Evolutionary conservation across 345 rosid species (phyloP).

Genomic region (Lumnitzera racemosa): DNA sequence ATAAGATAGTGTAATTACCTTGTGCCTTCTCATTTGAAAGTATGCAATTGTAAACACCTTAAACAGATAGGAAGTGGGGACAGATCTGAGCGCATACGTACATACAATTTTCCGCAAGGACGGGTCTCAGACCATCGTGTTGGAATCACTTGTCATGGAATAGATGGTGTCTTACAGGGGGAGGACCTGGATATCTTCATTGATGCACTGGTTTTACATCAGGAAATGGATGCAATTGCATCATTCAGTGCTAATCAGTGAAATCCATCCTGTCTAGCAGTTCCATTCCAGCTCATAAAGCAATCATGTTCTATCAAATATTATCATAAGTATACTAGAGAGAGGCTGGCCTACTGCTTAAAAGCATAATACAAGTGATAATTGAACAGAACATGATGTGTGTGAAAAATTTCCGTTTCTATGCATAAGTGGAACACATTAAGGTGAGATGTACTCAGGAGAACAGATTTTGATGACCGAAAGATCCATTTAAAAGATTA

Average conservation of each 20-base stretch:
- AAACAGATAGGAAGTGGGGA: conserved; percentile 90
- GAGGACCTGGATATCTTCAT: conserved; percentile 73
- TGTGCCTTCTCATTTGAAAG: conserved; percentile 3
- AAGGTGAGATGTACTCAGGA: no score
- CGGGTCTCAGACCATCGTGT: conserved; percentile 86
- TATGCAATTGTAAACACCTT: conserved; percentile 8
- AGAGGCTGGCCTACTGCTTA: no score
- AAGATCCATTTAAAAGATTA: no score
- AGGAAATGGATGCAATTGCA: conserved; percentile 94
- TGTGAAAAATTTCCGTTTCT: no score
- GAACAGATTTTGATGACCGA: no score
- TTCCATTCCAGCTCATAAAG: neutral
- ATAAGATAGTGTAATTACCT: neutral
- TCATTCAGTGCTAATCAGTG: conserved; percentile 50
- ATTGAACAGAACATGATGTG: no score
- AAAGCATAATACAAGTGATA: no score
- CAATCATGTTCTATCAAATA: no score
- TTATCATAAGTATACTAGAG: no score
- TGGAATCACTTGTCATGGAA: conserved; percentile 73
- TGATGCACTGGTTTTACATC: conserved; percentile 80
- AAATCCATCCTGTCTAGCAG: conserved; percentile 3
- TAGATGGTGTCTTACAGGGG: conserved; percentile 73
- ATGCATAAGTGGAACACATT: no score
- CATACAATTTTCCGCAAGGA: conserved; percentile 94
- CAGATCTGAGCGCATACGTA: conserved; percentile 83